These are phyloP conservation scores for Wickerhamomyces sp. DNA, from an alignment of 1,139 yeast species.

Conservation along the genomic window DNA sequence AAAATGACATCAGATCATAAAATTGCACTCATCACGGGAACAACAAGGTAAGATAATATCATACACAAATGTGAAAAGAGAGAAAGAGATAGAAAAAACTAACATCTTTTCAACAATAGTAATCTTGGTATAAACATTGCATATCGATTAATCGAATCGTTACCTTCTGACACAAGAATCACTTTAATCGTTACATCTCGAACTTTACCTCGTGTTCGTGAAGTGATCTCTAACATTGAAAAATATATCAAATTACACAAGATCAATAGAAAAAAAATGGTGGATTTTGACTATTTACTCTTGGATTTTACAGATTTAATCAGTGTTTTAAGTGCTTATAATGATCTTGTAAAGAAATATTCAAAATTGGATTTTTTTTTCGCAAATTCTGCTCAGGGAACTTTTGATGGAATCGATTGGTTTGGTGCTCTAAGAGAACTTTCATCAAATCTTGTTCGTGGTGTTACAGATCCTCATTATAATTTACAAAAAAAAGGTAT, in stretches of 20 bases:
- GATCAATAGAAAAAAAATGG: slow-evolving; percentile 41
- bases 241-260: slow-evolving; percentile 41
- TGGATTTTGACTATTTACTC: slow-evolving; percentile 81
- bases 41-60: slow-evolving; percentile 37
- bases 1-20: slow-evolving; percentile 23
- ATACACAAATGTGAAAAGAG: not conserved
- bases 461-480: slow-evolving; percentile 81
- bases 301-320: slow-evolving; percentile 92
- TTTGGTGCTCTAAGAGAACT: slow-evolving; percentile 65
- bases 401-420: slow-evolving; percentile 85
- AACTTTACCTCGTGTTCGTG: slow-evolving; percentile 77
- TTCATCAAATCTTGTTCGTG: slow-evolving; percentile 58
- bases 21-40: slow-evolving; percentile 58
- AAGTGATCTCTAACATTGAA: slow-evolving; percentile 62
- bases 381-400: slow-evolving; percentile 88
- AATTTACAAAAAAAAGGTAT: slow-evolving; percentile 77
- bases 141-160: slow-evolving; percentile 60
- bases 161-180: slow-evolving; percentile 47
- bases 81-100: slow-evolving; percentile 1
- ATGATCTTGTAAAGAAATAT: slow-evolving; percentile 63
- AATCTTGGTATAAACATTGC: slow-evolving; percentile 86
- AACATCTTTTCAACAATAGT: slow-evolving; percentile 30
- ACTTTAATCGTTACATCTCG: slow-evolving; percentile 87
- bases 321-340: slow-evolving; percentile 68
- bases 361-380: slow-evolving; percentile 68